Percentiles rank a stretch among this genome's conserved stretches.
These are phyloP conservation scores for Trichoderma harzianum DNA, from an alignment of 2,329 filamentous ascomycete genomes.

Conservation along the genomic window DNA sequence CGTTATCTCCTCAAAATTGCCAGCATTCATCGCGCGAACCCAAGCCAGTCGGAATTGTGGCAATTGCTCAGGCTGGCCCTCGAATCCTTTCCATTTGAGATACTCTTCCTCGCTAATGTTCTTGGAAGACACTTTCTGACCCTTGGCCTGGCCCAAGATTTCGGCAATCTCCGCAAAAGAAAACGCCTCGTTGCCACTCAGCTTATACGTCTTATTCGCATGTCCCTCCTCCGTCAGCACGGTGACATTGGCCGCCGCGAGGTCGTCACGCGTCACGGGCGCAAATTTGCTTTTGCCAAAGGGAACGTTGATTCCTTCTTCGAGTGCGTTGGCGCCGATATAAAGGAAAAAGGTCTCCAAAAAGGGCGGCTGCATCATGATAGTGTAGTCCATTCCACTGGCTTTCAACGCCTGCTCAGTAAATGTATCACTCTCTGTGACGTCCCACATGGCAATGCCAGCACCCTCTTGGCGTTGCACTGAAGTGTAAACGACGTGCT, in stretches of 20 bases:
- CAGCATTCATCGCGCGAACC: neutral
- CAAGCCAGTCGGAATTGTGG: neutral
- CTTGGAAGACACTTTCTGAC: neutral
- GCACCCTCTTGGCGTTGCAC: neutral
- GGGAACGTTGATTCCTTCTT: neutral
- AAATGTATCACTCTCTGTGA: neutral
- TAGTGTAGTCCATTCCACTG: neutral
- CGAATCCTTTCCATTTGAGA: neutral
- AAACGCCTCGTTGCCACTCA: slow-evolving; percentile 7
- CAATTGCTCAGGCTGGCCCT: neutral
- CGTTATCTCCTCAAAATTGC: neutral
- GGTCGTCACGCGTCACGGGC: neutral
- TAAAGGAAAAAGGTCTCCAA: neutral
- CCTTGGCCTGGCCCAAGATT: neutral
- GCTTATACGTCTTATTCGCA: slow-evolving; percentile 11
- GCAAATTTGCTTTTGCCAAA: neutral
- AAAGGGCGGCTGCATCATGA: slow-evolving; percentile 4
- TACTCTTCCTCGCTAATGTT: neutral
- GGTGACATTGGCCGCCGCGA: neutral
- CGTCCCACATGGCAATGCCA: neutral
- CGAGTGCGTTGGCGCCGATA: neutral
- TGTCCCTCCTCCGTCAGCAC: neutral
- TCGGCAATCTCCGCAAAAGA: neutral
- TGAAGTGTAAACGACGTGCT: neutral
- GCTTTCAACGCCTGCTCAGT: neutral